A percentile compares a stretch with the other conserved stretches of the same genome.
Evolutionary conservation across 768 basidiomycete species (phyloP).

Genomic region (Galerina marginata): DNA sequence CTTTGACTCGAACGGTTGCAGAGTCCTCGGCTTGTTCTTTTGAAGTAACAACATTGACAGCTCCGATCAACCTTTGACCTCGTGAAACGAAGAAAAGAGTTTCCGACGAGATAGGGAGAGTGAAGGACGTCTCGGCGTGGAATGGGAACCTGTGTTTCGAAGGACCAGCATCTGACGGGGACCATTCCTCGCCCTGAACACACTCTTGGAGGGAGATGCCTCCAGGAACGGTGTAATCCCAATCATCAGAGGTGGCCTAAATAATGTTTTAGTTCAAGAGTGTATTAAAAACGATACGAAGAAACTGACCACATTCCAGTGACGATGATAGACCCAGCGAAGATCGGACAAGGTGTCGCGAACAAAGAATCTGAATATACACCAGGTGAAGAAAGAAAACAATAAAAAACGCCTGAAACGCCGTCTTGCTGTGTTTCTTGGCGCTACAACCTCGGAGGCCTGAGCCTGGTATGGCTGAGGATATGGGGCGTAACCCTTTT

Average conservation of each 20-base stretch:
- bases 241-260: neutral
- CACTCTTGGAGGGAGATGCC: neutral
- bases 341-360: too few species aligned
- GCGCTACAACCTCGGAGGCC: too few species aligned
- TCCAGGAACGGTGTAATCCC: neutral
- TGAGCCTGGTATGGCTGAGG: too few species aligned
- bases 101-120: slow-evolving; percentile 9
- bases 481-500: too few species aligned
- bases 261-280: neutral
- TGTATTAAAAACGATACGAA: too few species aligned
- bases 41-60: slow-evolving; percentile 5
- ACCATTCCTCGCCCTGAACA: neutral
- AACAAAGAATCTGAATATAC: too few species aligned
- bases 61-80: slow-evolving; percentile 14
- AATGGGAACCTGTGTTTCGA: neutral
- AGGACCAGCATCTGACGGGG: neutral
- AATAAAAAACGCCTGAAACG: too few species aligned
- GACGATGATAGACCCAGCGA: too few species aligned
- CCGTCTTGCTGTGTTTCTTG: too few species aligned
- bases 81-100: slow-evolving; percentile 2
- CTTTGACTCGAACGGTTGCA: slow-evolving; percentile 17
- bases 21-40: slow-evolving; percentile 6
- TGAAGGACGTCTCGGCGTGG: neutral
- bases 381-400: too few species aligned
- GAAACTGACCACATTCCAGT: too few species aligned